These are phyloP conservation scores for Saccharomyces pastorianus DNA, from an alignment of 1,139 yeast species.

Conservation along the genomic window DNA sequence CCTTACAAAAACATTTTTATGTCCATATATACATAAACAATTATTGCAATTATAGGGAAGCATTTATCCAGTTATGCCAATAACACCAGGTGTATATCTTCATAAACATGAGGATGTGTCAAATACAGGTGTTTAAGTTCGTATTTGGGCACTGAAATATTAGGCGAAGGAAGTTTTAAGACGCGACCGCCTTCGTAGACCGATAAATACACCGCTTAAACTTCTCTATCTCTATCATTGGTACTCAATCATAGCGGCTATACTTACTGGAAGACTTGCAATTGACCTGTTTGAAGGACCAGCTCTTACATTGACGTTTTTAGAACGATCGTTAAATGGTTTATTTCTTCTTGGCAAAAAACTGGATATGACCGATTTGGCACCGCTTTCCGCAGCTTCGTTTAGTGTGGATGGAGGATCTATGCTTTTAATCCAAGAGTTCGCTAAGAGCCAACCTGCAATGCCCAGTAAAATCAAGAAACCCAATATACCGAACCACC, in stretches of 20 bases:
- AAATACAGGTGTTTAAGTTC: too few relatives aligned
- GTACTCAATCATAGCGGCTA: background rate
- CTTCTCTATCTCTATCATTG: too few relatives aligned
- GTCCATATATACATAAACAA: too few relatives aligned
- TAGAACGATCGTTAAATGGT: conserved; percentile 7
- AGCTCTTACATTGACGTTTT: conserved; percentile 10
- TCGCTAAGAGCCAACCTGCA: conserved; percentile 32
- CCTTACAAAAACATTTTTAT: too few relatives aligned
- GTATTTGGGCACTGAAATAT: too few relatives aligned
- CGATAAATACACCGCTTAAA: too few relatives aligned
- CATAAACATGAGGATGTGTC: too few relatives aligned
- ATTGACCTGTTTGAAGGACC: conserved; percentile 21
- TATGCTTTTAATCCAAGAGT: conserved; percentile 35
- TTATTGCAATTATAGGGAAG: too few relatives aligned
- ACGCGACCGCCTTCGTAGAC: too few relatives aligned
- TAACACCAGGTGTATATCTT: too few relatives aligned
- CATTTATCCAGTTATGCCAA: too few relatives aligned
- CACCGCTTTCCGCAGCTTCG: conserved; percentile 29
- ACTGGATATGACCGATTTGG: conserved; percentile 32
- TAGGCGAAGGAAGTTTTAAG: too few relatives aligned
- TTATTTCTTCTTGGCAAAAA: conserved; percentile 19
- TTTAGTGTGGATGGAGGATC: conserved; percentile 29
- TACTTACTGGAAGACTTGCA: conserved; percentile 25
- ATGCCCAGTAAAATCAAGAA: conserved; percentile 37
- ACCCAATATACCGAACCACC: conserved; percentile 66